These are phyloP conservation scores for Pestalotiopsis fici DNA, from an alignment of 2,329 filamentous ascomycete genomes.

Conservation along the genomic window DNA sequence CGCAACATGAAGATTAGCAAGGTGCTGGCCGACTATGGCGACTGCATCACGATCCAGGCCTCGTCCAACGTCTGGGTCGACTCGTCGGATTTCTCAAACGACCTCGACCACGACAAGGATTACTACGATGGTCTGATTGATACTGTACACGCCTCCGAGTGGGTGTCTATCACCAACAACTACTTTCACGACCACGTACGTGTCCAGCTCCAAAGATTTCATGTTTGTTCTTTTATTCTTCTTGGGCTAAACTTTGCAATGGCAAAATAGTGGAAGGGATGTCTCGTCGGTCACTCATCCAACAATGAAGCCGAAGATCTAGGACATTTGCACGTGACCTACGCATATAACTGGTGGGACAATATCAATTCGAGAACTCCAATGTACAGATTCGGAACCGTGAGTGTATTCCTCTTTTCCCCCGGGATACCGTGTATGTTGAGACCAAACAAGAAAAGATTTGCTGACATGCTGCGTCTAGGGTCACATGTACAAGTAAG, in stretches of 20 bases:
- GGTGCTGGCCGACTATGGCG: constrained; percentile 56
- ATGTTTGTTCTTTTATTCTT: not conserved
- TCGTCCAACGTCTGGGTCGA: constrained; percentile 67
- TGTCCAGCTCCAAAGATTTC: not conserved
- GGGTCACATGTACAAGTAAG: not conserved
- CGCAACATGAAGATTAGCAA: constrained; percentile 62
- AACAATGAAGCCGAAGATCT: constrained; percentile 58
- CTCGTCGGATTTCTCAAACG: constrained; percentile 65
- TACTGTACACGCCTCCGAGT: constrained; percentile 64
- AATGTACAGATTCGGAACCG: constrained; percentile 66
- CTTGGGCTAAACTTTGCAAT: not conserved
- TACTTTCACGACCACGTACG: constrained; percentile 48
- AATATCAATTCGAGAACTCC: constrained; percentile 67
- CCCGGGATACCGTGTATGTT: too few species aligned
- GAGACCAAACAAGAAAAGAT: constrained; percentile 45
- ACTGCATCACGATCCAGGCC: constrained; percentile 59
- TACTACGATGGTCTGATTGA: constrained; percentile 71
- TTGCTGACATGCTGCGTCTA: not conserved
- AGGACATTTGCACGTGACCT: constrained; percentile 64
- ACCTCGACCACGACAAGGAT: constrained; percentile 64
- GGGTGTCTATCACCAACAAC: constrained; percentile 49
- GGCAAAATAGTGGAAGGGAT: constrained; percentile 23
- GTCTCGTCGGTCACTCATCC: constrained; percentile 58
- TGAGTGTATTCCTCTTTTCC: too few species aligned
- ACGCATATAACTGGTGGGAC: constrained; percentile 65